Base-by-base conservation (phyloP, 352 stramenopile species). In the Pythium biforme region DNA sequence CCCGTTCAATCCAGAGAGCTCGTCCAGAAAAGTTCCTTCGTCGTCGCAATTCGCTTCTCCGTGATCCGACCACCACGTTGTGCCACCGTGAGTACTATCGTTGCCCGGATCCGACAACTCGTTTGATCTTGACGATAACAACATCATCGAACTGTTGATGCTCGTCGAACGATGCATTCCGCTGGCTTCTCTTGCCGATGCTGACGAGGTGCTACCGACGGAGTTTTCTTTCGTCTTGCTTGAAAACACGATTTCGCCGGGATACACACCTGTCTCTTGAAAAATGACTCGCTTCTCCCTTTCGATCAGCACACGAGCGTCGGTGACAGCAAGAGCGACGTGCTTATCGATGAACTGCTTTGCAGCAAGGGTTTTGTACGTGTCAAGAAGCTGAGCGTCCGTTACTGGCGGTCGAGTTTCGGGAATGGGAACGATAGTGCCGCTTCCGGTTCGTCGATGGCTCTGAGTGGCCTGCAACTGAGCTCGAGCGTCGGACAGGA, bases 341-440 rank as follows among this genome's bases (percentile, higher is more conserved):
- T 94, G 82, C 59, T 85, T 88, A 46, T 94, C 82, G 29, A 94
- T 73, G 37, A 94, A 94, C 14, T 57, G 70, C 59, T 90, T 88
- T 1, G 78, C 75, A 0, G 73, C 79, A 7, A 76, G 41, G 40
- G 65, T 71, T 52, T 85, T 88, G 55, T 77, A 76, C 25, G 82
- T 70, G 27, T 83, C 68, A 6, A 90, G 51, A 23, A 84, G 68
- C 51, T 90, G 68, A 11, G 69, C 70, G 15, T 72, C 69, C 11
- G 60, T 53, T 49, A 65, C 55, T 14, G 58, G 40, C 17, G 41
- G 41, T 0, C 50, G 59, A 15, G 46, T 39, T 7, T 73, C 64
- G 8, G 59, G 27, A 41, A 71, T 71, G 17, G 72, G 58, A 25
- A 66, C 64, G 40, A 56, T 60, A 25, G 66, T 84, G 19, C 77